Evolutionary conservation across 192 early-diverging fungal species (phyloP).

Genomic region (Glomus cerebriforme): DNA sequence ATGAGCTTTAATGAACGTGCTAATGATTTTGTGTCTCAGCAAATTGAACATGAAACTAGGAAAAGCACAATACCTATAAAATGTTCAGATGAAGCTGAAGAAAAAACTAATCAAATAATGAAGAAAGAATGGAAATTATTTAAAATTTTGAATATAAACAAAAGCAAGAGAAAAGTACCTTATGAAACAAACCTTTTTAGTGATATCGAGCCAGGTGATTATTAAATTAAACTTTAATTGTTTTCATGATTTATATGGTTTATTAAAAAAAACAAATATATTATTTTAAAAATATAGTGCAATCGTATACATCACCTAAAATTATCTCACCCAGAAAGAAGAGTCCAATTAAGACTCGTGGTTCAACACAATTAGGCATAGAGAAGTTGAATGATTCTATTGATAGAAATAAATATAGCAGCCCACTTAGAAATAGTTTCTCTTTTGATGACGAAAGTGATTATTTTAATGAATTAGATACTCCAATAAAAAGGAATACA

Average conservation of each 20-base stretch:
- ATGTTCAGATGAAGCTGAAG: not conserved
- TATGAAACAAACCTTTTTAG: not conserved
- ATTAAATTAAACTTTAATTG: not conserved
- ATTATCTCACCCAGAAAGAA: constrained; percentile 8
- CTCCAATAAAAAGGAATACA: not conserved
- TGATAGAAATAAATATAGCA: not conserved
- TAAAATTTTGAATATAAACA: not conserved
- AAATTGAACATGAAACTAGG: not conserved
- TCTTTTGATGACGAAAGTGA: not conserved
- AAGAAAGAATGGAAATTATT: not conserved
- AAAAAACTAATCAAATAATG: not conserved
- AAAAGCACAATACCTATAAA: not conserved
- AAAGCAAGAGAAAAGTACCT: not conserved
- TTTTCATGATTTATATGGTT: not conserved
- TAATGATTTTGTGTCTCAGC: not conserved
- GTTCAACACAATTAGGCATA: not conserved
- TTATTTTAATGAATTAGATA: not conserved
- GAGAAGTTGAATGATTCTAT: not conserved
- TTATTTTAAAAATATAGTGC: no score
- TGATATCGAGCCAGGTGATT: not conserved
- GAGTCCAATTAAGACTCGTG: not conserved
- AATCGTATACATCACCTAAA: not conserved
- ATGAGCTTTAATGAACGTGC: not conserved
- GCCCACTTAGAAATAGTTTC: not conserved
- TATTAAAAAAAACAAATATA: not conserved